Conservation (phyloP, 139 green algal genomes). For the Gonium pectorale region DNA sequence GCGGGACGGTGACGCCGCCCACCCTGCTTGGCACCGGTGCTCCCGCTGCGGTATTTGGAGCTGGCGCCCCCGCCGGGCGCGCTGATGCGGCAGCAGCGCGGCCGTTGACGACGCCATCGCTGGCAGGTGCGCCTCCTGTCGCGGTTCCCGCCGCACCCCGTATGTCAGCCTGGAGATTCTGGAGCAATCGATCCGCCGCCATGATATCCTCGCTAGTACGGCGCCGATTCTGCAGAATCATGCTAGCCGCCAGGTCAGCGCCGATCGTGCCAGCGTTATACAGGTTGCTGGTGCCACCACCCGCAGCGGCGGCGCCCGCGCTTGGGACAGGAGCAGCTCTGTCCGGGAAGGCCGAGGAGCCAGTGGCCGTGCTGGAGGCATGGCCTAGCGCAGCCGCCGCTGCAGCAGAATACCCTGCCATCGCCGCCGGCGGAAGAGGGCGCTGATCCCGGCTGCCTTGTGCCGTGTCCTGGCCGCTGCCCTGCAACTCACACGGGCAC, state of each 20-base stretch:
- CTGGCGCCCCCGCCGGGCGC: neutral
- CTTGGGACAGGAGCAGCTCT: neutral
- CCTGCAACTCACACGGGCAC: neutral
- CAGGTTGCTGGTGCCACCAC: neutral
- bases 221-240: constrained; percentile 8
- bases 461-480: constrained; percentile 5
- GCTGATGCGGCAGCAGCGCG: neutral
- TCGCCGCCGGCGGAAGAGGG: neutral
- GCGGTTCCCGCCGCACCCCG: neutral
- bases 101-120: neutral
- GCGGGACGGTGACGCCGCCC: neutral
- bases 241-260: constrained; percentile 2
- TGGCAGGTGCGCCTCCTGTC: too few species aligned
- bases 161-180: constrained; percentile 11
- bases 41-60: neutral
- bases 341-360: too few species aligned
- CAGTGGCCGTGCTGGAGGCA: neutral
- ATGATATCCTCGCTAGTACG: neutral
- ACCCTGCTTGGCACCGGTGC: neutral
- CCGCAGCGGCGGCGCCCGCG: neutral
- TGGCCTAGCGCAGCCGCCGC: neutral
- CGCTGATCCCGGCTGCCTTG: constrained; percentile 15
- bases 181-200: neutral
- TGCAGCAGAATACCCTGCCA: neutral
- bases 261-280: neutral